phyloP scores from a whole-genome alignment of 179 eudicot species.

The Amaranthus tricolor region DNA sequence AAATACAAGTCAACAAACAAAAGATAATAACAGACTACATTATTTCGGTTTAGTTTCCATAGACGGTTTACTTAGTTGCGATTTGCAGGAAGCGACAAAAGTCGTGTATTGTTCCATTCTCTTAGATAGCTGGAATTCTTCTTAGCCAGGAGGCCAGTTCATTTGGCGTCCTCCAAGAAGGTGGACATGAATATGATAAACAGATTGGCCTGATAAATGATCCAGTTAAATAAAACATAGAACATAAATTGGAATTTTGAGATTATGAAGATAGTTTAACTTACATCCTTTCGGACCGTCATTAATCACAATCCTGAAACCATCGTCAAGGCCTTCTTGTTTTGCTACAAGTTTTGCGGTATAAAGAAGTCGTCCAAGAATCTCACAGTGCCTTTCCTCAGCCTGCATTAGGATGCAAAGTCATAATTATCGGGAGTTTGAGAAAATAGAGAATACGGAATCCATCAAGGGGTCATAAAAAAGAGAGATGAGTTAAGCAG shows the following conservation, averaged over 20 bases:
- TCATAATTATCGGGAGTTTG: not conserved
- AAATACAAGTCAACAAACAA: not conserved
- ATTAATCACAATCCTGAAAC: conserved; percentile 83
- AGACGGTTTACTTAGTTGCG: no score
- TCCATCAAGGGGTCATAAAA: not conserved
- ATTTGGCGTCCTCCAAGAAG: conserved; percentile 97
- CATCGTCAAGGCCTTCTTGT: conserved; percentile 89
- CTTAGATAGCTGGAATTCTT: not conserved
- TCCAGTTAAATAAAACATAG: no score
- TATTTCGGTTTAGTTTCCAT: not conserved
- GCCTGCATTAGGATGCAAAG: conserved; percentile 44
- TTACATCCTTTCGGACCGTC: conserved; percentile 92
- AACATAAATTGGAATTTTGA: not conserved
- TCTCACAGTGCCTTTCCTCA: conserved; percentile 79
- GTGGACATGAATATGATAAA: conserved; percentile 94
- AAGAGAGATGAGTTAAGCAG: not conserved
- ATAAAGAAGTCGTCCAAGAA: conserved; percentile 84
- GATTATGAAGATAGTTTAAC: not conserved
- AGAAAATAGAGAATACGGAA: not conserved
- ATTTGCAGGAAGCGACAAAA: no score
- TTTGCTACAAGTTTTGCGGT: conserved; percentile 85
- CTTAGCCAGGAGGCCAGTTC: conserved; percentile 97
- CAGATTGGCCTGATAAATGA: conserved; percentile 69
- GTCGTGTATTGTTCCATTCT: conserved; percentile 2
- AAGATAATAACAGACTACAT: conserved; percentile 4